A percentile compares a stretch with the other conserved stretches of the same genome.
phyloP scores from a whole-genome alignment of 768 basidiomycete species.

The Boletellus ananiceps region DNA sequence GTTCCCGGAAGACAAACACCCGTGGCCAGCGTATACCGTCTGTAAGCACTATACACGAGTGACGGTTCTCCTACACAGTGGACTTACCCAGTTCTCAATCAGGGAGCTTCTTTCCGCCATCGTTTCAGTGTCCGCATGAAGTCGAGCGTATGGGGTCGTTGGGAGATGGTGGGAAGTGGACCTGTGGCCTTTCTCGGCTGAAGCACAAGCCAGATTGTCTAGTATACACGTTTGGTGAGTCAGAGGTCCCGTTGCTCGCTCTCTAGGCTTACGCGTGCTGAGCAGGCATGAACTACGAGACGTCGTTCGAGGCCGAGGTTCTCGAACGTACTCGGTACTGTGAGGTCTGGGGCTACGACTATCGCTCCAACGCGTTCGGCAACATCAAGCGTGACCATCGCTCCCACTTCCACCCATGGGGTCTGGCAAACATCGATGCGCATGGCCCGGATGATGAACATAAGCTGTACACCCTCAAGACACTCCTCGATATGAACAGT shows the following conservation, averaged over 20 bases:
- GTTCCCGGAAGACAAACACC: constrained; percentile 48
- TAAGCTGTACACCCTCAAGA: constrained; percentile 43
- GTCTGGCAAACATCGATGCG: constrained; percentile 36
- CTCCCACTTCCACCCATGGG: constrained; percentile 41
- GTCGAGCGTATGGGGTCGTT: constrained; percentile 43
- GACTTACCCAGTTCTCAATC: constrained; percentile 2
- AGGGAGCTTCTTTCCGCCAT: constrained; percentile 46
- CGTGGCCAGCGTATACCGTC: constrained; percentile 56
- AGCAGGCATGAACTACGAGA: constrained; percentile 51
- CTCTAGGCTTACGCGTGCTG: not conserved
- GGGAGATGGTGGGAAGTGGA: constrained; percentile 70
- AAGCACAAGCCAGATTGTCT: constrained; percentile 51
- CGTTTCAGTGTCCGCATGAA: constrained; percentile 43
- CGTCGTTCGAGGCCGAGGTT: constrained; percentile 59
- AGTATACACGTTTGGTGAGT: constrained; percentile 57
- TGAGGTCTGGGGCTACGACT: constrained; percentile 61
- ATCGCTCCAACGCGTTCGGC: constrained; percentile 32
- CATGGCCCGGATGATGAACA: constrained; percentile 30
- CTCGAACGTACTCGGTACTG: constrained; percentile 45
- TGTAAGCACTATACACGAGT: constrained; percentile 35
- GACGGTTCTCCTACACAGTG: not conserved
- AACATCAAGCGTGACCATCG: constrained; percentile 33
- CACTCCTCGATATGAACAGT: constrained; percentile 43
- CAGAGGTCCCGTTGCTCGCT: not conserved
- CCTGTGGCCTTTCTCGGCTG: constrained; percentile 57